Evolutionary conservation across 257 asterid species (phyloP), one percentile per base, ranked within the genome.

Genomic region (Solanum dulcamara): DNA sequence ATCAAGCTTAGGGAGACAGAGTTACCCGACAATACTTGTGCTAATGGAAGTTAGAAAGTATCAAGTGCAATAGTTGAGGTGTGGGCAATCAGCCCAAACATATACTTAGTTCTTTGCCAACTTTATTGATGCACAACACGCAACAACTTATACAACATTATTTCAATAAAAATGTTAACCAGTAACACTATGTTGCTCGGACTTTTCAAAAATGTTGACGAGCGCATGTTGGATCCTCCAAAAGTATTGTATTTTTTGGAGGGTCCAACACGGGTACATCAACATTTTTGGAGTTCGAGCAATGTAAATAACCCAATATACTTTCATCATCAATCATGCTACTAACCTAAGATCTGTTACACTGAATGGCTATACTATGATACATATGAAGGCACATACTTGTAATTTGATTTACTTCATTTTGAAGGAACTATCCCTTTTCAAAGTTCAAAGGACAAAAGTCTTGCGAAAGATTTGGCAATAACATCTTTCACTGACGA

Each of bases 401-500:
- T n/a, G n/a, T n/a, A 44, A 15, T 24, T 44, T 44, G 77, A 14
- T 14, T 48, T 26, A 26, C 46, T 68, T 68, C 26, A 44, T 44
- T 74, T 44, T 26, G 83, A 77, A 48, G 64, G 28, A 9, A 28
- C 28, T 18, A 48, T 48, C 26, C 24, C 26, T 18, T 28, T 28
- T 77, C 60, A 75, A 44, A 15, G 12, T 13, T 24, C 8, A 44
- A 75, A 40, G 22, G 35, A 2, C 11, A n/a, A 66, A 42, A 26
- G n/a, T 24, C 6, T 35, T 2, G 24, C 12, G 40, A 42, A 37
- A 74, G 38, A 24, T 60, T 28, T 18, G 85, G 33, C 85, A 79
- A 13, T 33, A 48, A 46, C 71, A 46, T 84, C 30, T 64, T 92
- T 74, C 89, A 91, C 32, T 85, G 85, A 68, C 85, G 88, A 83